Evolutionary conservation across 306 rosid genomes (phyloP).

Genomic region (Phaseolus lunatus): DNA sequence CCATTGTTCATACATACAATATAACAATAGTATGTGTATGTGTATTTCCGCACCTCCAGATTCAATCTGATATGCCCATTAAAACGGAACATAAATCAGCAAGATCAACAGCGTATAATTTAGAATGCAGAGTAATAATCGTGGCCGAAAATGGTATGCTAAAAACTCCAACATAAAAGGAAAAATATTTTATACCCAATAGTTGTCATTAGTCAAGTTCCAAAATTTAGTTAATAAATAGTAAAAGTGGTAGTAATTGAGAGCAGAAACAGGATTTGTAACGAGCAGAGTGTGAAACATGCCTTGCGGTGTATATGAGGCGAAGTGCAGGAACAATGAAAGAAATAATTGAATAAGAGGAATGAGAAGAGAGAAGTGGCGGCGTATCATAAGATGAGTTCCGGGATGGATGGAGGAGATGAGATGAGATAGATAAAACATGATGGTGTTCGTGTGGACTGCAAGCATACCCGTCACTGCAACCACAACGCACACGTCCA

Average conservation of each 20-base stretch:
- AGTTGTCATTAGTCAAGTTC: constrained; percentile 2
- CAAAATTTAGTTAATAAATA: not conserved
- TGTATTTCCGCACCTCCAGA: constrained; percentile 39
- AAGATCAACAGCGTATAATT: not conserved
- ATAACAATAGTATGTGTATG: not conserved
- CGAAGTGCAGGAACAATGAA: not conserved
- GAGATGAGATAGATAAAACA: constrained; percentile 40
- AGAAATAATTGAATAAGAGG: not conserved
- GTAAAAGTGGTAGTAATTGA: not conserved
- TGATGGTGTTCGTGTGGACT: constrained; percentile 53
- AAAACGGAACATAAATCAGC: not conserved
- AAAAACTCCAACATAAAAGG: not conserved
- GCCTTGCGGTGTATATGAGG: constrained; percentile 29
- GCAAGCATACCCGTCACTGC: constrained; percentile 46
- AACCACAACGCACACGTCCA: constrained; percentile 42
- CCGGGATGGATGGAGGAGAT: not conserved
- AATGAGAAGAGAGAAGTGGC: not conserved
- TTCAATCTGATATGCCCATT: constrained; percentile 45
- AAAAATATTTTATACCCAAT: constrained; percentile 4
- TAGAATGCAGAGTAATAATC: not conserved
- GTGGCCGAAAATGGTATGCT: not conserved
- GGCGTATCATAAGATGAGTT: constrained; percentile 27
- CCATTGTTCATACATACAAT: constrained; percentile 34
- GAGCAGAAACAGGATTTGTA: not conserved
- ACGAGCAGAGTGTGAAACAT: constrained; percentile 12